These are phyloP conservation scores for Scedosporium aurantiacum DNA, from an alignment of 2,329 filamentous ascomycete species.

Conservation along the genomic window DNA sequence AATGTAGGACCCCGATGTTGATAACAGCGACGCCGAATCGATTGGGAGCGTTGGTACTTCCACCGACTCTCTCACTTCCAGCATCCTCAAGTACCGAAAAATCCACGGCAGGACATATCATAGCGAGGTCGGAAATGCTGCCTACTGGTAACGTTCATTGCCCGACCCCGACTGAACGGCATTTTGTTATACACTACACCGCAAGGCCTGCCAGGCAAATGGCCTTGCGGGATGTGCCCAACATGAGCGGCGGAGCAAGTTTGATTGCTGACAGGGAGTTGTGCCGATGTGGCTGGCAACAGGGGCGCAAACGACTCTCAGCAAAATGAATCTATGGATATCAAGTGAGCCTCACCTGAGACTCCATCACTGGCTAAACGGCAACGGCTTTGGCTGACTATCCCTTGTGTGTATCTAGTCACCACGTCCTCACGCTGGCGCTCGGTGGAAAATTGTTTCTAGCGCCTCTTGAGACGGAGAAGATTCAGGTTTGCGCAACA, in stretches of 20 bases:
- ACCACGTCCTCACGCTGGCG: conserved; percentile 13
- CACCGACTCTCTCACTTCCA: conserved; percentile 20
- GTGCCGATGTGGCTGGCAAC: neutral
- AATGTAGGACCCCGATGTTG: too few relatives aligned
- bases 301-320: conserved; percentile 10
- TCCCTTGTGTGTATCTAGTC: conserved; percentile 5
- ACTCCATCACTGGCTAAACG: neutral
- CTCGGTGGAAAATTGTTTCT: conserved; percentile 15
- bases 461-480: conserved; percentile 13
- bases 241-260: too few relatives aligned
- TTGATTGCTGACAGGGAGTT: neutral
- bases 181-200: too few relatives aligned
- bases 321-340: conserved; percentile 11
- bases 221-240: too few relatives aligned
- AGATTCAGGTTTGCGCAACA: conserved; percentile 10
- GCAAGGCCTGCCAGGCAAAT: too few relatives aligned
- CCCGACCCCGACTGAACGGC: too few relatives aligned
- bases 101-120: conserved; percentile 17
- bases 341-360: conserved; percentile 10
- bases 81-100: conserved; percentile 18
- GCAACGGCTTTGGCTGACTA: too few relatives aligned
- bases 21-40: too few relatives aligned
- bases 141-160: conserved; percentile 12
- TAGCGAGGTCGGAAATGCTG: conserved; percentile 12
- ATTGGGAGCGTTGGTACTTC: conserved; percentile 9